Base-by-base conservation (phyloP, 1,284 basidiomycete species). In the Boletus sp. region DNA sequence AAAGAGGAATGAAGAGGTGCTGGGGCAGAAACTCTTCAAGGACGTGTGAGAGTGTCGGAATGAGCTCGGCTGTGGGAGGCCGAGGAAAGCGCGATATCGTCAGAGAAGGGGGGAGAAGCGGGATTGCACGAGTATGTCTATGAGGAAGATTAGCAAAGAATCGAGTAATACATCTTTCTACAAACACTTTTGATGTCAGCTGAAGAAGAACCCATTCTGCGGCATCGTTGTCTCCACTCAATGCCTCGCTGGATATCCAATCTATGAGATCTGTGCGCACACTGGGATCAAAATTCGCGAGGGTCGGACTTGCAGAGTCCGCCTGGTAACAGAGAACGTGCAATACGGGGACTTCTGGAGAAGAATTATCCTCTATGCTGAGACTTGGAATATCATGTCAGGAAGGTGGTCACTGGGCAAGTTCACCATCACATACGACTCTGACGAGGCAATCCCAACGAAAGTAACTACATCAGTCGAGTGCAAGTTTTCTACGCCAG, bases 151-250 rank as follows among this genome's bases (percentile, higher is more conserved):
- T 41, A 55, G 37, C 19, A 36, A 30, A 10, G 10, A 32, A 29
- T 17, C 29, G 9, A 23, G 34, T 12, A 29, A 41, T 42, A 20
- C 19, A 42, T 17, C 13, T 23, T 2, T 20, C 1, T 14, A 72
- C 83, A 54, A 59, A 91, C 88, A 85, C 79, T 63, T 77, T 76
- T 17, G 84, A 76, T n/a, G 87, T 72, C 20, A 76, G 64, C 19
- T 76, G 71, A 13, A 93, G 70, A 7, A 94, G 68, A 3, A 88
- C 69, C 81, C 85, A 91, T 66, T 93, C 86, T 9, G 91, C 90
- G 0, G 84, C 84, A 27, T 80, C 70, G 23, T 53, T 59, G 60
- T 92, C 90, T 0, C 84, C 84, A 2, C 73, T 82, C 1, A 91
- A 69, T 6, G 74, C 78, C 53, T 85, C 78, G 17, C 75, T 65